Evolutionary conservation across 2,329 filamentous ascomycete genomes (phyloP), one percentile per base, ranked within the genome.

Genomic region (Fusarium liriodendri): DNA sequence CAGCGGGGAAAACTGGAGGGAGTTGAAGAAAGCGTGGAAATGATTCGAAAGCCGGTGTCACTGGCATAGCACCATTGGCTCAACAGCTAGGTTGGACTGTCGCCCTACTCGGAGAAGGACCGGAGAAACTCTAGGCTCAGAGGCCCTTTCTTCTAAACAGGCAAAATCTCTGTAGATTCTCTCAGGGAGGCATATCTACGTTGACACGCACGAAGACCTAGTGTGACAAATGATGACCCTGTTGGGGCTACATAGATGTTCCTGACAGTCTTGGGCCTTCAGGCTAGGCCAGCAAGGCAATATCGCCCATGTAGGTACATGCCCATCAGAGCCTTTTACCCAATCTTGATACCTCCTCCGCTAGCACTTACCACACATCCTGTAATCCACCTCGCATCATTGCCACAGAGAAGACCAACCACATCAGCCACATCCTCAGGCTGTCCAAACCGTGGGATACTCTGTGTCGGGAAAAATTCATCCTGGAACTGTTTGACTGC

Each of bases 351-450:
- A 7, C 80, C 79, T 2, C 82, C 82, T 45, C 81, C 81, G 55
- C 79, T 83, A 0, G 81, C 82, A 70, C 80, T 80, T 18, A 83
- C 33, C 6, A 83, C 81, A 42, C 73, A 78, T 0, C 82, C 81
- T 0, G 82, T 83, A 16, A 83, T 81, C 82, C 82, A 83, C 60
- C 81, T 70, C 0, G 78, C 80, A 64, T 81, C 81, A 0, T 72
- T 62, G 2, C 80, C 75, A n/a, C 80, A 82, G 7, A 83, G 66
- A 25, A 83, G 70, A 0, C 81, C 80, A 10, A 82, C 78, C 1
- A 80, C 81, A 72, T 82, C 80, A 4, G 82, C 82, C 16, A 83
- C 79, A 18, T 83, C 82, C 5, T 83, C 79, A 0, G 80, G 79
- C 55, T 83, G 79, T 7, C 80, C 82, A 47, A 82, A 76, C 0